phyloP scores from a whole-genome alignment of 2,329 filamentous ascomycete species.

The Cordyceps cicadae region DNA sequence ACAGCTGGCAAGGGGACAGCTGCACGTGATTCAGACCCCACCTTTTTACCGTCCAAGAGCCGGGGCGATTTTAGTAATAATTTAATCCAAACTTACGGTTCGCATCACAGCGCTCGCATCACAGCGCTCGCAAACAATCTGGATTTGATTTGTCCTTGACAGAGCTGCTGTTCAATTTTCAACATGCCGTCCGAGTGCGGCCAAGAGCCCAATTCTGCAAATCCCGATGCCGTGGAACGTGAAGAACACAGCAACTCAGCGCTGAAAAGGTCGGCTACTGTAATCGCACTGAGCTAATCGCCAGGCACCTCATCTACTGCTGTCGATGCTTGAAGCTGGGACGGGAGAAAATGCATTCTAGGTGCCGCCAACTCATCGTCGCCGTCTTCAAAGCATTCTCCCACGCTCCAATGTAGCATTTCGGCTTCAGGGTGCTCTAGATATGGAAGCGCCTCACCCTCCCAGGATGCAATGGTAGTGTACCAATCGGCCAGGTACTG shows the following conservation, averaged over 20 bases:
- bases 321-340: not conserved
- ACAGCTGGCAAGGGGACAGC: slow-evolving; percentile 9
- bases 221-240: not conserved
- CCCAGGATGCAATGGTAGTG: not conserved
- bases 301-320: not conserved
- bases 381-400: slow-evolving; percentile 4
- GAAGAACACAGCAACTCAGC: not conserved
- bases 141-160: too few relatives aligned
- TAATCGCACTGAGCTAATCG: not conserved
- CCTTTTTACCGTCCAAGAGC: not conserved
- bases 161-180: too few relatives aligned
- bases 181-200: too few relatives aligned
- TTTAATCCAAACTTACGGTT: not conserved
- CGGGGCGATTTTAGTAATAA: too few relatives aligned
- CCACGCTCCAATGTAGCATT: not conserved
- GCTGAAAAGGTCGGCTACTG: not conserved
- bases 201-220: too few relatives aligned
- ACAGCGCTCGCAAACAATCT: too few relatives aligned
- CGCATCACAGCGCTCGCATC: too few relatives aligned
- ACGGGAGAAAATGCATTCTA: slow-evolving; percentile 6
- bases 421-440: slow-evolving; percentile 1
- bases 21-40: slow-evolving; percentile 10
- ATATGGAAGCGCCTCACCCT: not conserved
- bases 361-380: not conserved
- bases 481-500: not conserved